Conservation (phyloP, 345 rosid species). For the Syzygium jambos region DNA sequence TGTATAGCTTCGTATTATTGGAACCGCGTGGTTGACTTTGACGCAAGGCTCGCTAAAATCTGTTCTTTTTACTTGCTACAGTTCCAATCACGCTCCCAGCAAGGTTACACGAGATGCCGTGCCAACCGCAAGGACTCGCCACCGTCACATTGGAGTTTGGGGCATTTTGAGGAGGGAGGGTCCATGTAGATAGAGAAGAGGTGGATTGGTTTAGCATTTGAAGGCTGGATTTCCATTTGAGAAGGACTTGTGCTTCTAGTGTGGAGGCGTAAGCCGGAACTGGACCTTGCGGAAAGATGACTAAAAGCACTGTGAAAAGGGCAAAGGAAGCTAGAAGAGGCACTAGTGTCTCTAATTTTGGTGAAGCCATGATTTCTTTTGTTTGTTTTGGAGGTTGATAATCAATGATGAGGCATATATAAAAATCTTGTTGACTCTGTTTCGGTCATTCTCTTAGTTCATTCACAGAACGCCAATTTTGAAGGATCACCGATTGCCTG, state of each 20-base stretch:
- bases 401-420: neutral
- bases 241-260: neutral
- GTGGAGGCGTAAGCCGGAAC: neutral
- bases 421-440: neutral
- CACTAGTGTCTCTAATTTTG: neutral
- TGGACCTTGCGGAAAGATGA: neutral
- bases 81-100: neutral
- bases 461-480: neutral
- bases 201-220: neutral
- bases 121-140: neutral
- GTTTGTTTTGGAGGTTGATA: neutral
- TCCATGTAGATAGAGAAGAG: neutral
- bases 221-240: neutral
- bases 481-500: too few species aligned
- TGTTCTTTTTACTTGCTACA: too few species aligned
- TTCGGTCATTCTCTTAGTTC: neutral
- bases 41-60: too few species aligned
- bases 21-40: too few species aligned
- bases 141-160: neutral
- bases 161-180: neutral
- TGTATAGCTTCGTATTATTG: too few species aligned
- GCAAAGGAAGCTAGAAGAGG: neutral
- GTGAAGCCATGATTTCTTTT: neutral
- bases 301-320: neutral
- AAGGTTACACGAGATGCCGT: conserved; percentile 15